phyloP scores from a whole-genome alignment of 805 yeast species.

The Teunomyces lycoperdinae region DNA sequence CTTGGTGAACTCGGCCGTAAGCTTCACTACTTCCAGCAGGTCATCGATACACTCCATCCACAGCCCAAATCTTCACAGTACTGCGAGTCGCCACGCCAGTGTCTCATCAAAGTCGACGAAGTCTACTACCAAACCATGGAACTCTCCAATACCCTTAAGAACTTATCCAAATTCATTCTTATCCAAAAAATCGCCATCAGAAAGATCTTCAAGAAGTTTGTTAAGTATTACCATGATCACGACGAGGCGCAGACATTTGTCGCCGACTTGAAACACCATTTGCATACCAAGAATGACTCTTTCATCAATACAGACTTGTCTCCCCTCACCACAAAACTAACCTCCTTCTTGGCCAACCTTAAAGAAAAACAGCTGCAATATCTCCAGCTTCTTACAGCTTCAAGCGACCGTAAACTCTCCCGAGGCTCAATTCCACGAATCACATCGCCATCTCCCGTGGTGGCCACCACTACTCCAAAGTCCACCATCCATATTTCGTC shows the following conservation, averaged over 20 bases:
- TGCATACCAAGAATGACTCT: slow-evolving; percentile 47
- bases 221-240: slow-evolving; percentile 37
- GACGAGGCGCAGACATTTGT: slow-evolving; percentile 23
- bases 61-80: not conserved
- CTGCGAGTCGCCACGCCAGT: slow-evolving; percentile 1
- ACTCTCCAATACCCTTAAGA: slow-evolving; percentile 50
- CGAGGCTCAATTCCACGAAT: not conserved
- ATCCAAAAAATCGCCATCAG: slow-evolving; percentile 72
- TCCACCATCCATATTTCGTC: slow-evolving; percentile 2
- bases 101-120: slow-evolving; percentile 21
- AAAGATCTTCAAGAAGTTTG: slow-evolving; percentile 70
- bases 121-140: slow-evolving; percentile 38
- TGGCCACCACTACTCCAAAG: not conserved
- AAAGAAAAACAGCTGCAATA: slow-evolving; percentile 8
- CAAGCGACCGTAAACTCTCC: not conserved
- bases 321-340: slow-evolving; percentile 57
- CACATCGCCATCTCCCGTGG: not conserved
- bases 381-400: not conserved
- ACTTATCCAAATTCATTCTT: slow-evolving; percentile 65
- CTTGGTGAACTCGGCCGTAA: slow-evolving; percentile 58
- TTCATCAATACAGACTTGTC: slow-evolving; percentile 62
- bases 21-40: slow-evolving; percentile 33
- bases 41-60: slow-evolving; percentile 8
- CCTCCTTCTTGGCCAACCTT: slow-evolving; percentile 36
- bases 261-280: slow-evolving; percentile 25